Evolutionary conservation across 371 early-diverging fungal species (phyloP).

Genomic region (Apophysomyces trapeziformis): DNA sequence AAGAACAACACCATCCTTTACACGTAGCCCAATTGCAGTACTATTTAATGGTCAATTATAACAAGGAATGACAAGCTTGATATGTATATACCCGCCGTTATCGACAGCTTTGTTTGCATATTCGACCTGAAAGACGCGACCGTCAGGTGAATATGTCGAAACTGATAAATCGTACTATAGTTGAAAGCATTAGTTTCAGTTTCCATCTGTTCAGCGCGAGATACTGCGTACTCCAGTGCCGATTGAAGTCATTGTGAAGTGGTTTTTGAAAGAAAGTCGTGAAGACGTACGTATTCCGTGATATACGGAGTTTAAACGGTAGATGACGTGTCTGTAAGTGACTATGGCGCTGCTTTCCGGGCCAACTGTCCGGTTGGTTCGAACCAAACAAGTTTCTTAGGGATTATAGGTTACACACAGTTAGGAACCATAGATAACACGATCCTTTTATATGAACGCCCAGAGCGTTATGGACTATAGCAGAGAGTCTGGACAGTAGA

Average conservation of each 20-base stretch:
- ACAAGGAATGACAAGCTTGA: neutral
- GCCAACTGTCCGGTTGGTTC: too few relatives aligned
- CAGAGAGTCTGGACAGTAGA: too few relatives aligned
- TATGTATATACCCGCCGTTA: conserved; percentile 85
- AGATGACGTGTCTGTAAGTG: too few relatives aligned
- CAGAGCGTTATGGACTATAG: too few relatives aligned
- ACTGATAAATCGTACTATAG: conserved; percentile 95
- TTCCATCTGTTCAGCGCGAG: neutral
- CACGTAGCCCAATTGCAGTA: conserved; percentile 93
- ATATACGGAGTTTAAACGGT: too few relatives aligned
- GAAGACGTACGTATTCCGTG: too few relatives aligned
- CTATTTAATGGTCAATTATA: conserved; percentile 41
- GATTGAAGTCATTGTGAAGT: conserved; percentile 64
- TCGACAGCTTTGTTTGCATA: conserved; percentile 98
- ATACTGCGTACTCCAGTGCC: conserved; percentile 68
- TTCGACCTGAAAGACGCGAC: conserved; percentile 98
- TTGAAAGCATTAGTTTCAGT: neutral
- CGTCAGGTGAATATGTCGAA: conserved; percentile 98
- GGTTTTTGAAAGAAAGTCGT: neutral
- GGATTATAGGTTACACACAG: too few relatives aligned
- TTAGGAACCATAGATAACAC: too few relatives aligned
- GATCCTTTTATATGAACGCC: too few relatives aligned
- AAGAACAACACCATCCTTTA: conserved; percentile 94
- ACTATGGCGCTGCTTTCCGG: too few relatives aligned
- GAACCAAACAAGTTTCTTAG: too few relatives aligned